Conservation (phyloP, 148 eudicot genomes). For the Rhododendron kiyosumense region DNA sequence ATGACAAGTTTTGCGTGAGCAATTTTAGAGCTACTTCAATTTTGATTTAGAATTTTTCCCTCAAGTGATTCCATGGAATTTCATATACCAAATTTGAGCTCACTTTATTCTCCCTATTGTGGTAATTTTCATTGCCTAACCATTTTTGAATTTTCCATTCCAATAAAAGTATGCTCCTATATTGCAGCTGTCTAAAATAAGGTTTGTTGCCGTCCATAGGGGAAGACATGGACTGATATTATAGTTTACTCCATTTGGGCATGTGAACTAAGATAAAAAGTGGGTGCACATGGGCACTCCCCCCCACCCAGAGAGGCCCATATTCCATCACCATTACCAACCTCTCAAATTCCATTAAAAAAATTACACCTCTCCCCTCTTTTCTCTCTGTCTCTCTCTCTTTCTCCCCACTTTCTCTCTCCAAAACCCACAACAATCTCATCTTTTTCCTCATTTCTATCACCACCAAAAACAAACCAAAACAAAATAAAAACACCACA, state of each 20-base stretch:
- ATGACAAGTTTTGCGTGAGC: neutral
- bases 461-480: neutral
- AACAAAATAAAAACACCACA: neutral
- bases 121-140: neutral
- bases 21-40: neutral
- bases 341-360: conserved; percentile 21
- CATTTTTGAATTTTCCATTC: neutral
- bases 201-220: neutral
- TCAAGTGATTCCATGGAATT: neutral
- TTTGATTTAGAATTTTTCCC: neutral
- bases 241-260: neutral
- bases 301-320: conserved; percentile 20
- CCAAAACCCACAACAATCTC: neutral
- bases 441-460: neutral
- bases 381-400: neutral
- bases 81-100: neutral
- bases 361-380: neutral
- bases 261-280: neutral
- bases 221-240: too few species aligned
- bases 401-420: neutral
- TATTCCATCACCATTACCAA: conserved; percentile 29
- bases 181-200: neutral
- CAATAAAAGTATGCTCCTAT: neutral
- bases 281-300: neutral
- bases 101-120: neutral